phyloP scores from a whole-genome alignment of 192 early-diverging fungal species.

The Linnemannia zychae region DNA sequence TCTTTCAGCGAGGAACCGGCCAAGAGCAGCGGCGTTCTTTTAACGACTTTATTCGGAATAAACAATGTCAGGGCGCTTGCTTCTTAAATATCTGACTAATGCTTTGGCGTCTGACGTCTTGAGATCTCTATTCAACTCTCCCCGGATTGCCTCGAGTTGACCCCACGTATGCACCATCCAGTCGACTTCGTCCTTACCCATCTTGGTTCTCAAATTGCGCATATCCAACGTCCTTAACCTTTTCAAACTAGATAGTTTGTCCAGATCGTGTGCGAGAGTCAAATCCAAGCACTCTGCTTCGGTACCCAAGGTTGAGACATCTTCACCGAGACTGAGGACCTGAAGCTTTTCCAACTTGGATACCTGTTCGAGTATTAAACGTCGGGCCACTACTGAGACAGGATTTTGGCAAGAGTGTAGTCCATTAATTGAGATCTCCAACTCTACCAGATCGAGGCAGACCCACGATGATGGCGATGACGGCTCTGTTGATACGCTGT shows the following conservation, averaged over 20 bases:
- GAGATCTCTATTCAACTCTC: neutral
- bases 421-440: neutral
- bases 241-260: neutral
- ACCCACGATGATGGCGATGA: neutral
- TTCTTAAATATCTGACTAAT: neutral
- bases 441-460: neutral
- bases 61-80: neutral
- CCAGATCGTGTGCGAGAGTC: slow-evolving; percentile 2
- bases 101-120: neutral
- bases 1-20: neutral
- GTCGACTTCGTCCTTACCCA: neutral
- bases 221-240: neutral
- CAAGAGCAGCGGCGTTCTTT: slow-evolving; percentile 1
- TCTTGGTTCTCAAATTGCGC: neutral
- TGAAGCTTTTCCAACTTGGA: neutral
- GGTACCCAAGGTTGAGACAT: neutral
- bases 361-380: neutral
- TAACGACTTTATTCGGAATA: neutral
- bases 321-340: neutral
- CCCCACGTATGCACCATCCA: slow-evolving; percentile 5
- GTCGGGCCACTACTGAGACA: neutral
- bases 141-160: neutral
- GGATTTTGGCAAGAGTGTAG: neutral
- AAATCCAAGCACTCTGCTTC: neutral
- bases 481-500: neutral